Base-by-base conservation (phyloP, 306 rosid genomes). In the Acmispon strigosus region DNA sequence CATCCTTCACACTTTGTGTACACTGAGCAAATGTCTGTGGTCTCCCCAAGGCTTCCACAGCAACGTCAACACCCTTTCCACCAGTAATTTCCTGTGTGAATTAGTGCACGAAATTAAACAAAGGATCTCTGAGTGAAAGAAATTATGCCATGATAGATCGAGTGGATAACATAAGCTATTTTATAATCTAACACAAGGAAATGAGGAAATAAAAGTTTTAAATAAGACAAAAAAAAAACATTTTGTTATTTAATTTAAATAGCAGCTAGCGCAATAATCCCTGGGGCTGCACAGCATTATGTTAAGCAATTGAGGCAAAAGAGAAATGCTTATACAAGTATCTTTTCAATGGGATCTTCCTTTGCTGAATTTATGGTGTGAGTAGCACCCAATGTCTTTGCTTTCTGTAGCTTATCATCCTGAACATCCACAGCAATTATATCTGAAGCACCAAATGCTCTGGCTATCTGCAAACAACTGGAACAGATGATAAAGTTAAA, bases 401-500 rank as follows among this genome's bases (percentile, higher is more conserved):
- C 96, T 79, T 90, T 89, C 76, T 81, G 84, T 77, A 94, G 84
- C 70, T 94, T 94, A 4, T 89, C 96, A 77, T 94, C 98, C 71
- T 77, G 88, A 76, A 94, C 72, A 77, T 94, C 98, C 61, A 90
- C 96, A 53, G 98, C 98, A 75, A 94, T 90, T 66, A 90, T 89
- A 68, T 90, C 88, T 20, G 98, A 89, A 53, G 98, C 97, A 77
- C 98, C 98, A 77, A 94, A 94, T 64, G 98, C 96, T 84, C 86
- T 89, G 48, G 98, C 98, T 69, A 90, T 90, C 98, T 90, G 98
- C 92, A 94, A 84, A 86, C 98, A 94, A 86, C 98, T 94, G 97
- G 79, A 80, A 73, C 53, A 66, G 56, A 56, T 59, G 62, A 76
- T 41, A 49, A 42, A 56, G 72, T 84, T 66, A 73, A 44, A 44